phyloP scores from a whole-genome alignment of 345 rosid species.

The Linum usitatissimum region DNA sequence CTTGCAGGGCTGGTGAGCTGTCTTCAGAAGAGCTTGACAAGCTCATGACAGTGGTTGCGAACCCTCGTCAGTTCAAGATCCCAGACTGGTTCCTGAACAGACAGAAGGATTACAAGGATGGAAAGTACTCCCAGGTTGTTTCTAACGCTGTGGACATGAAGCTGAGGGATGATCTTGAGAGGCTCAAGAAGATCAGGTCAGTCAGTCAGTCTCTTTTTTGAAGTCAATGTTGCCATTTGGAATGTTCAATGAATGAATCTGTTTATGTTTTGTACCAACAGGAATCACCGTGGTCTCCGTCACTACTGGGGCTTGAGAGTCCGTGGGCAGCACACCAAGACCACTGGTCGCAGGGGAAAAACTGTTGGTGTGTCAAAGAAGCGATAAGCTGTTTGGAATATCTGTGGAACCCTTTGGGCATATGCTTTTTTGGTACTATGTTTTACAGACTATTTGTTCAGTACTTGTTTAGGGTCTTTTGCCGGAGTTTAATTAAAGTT shows the following conservation, averaged over 20 bases:
- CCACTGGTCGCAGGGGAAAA: conserved; percentile 91
- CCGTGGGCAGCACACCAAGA: conserved; percentile 97
- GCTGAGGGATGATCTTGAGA: conserved; percentile 31
- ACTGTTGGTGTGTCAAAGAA: conserved; percentile 94
- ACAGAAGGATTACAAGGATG: conserved; percentile 30
- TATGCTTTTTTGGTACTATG: too few relatives aligned
- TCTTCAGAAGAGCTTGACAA: conserved; percentile 72
- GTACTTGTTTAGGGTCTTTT: too few relatives aligned
- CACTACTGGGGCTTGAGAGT: conserved; percentile 99
- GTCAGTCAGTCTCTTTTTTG: not conserved
- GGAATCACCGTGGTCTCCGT: conserved; percentile 93
- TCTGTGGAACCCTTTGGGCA: not conserved
- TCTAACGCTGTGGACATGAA: conserved; percentile 34
- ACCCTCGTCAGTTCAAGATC: conserved; percentile 86
- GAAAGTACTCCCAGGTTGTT: conserved; percentile 28
- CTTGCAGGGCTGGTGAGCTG: conserved; percentile 70
- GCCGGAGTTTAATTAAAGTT: too few relatives aligned
- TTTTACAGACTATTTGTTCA: too few relatives aligned
- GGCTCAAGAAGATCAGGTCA: conserved; percentile 30
- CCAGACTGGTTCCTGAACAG: conserved; percentile 84
- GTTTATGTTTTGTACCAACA: conserved; percentile 13
- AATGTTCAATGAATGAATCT: not conserved
- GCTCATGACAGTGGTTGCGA: conserved; percentile 74
- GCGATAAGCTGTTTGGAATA: conserved; percentile 13
- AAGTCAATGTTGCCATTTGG: too few relatives aligned